These are phyloP conservation scores for Cynanchum wilfordii DNA, from an alignment of 257 asterid species.

Conservation along the genomic window DNA sequence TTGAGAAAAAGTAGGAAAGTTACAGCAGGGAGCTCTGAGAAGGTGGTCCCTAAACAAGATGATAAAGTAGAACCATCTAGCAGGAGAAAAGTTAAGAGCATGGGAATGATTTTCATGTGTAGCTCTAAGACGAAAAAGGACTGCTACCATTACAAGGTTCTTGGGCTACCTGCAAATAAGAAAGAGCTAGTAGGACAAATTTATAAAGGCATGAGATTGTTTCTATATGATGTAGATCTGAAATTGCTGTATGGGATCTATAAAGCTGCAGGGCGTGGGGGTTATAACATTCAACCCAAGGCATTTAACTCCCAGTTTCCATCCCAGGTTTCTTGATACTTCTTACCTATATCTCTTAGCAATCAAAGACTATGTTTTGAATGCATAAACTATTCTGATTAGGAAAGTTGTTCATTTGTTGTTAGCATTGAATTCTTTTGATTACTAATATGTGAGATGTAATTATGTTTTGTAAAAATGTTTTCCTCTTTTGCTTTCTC, in stretches of 20 bases:
- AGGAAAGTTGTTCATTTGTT: too few species aligned
- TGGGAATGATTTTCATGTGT: conserved; percentile 97
- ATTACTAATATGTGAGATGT: neutral
- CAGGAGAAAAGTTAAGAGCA: conserved; percentile 55
- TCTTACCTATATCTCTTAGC: neutral
- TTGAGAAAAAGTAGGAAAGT: conserved; percentile 26
- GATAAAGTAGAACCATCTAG: conserved; percentile 43
- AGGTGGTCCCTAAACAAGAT: conserved; percentile 28
- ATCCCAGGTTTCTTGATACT: conserved; percentile 65
- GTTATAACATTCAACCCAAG: conserved; percentile 73
- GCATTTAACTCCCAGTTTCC: conserved; percentile 93
- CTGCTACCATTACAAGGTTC: conserved; percentile 65
- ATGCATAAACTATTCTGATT: conserved; percentile 2
- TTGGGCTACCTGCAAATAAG: conserved; percentile 91
- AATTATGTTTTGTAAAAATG: neutral
- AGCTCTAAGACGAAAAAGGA: conserved; percentile 78
- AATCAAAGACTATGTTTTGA: neutral
- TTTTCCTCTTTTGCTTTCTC: neutral
- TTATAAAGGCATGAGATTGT: conserved; percentile 84
- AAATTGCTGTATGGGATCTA: conserved; percentile 86
- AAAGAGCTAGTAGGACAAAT: conserved; percentile 60
- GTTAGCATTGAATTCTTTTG: neutral
- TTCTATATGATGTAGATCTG: conserved; percentile 64
- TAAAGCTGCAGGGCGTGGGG: conserved; percentile 82
- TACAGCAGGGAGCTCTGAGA: conserved; percentile 24